Conservation (phyloP, 2,329 filamentous ascomycete species). For the Tolypocladium cylindrosporum region DNA sequence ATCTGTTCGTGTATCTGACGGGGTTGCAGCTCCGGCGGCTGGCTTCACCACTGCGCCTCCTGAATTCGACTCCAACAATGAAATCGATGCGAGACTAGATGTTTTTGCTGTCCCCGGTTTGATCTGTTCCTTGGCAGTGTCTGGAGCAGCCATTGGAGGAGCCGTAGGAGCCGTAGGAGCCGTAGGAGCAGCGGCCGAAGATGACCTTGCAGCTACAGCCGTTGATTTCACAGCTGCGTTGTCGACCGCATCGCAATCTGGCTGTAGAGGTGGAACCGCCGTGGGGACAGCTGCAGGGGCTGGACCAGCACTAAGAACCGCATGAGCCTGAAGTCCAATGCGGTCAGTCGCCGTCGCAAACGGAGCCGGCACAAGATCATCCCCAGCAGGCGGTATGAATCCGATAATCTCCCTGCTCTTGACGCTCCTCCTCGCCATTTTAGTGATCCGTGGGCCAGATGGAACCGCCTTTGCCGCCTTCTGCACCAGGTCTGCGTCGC, state of each 20-base stretch:
- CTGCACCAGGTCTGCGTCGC: neutral
- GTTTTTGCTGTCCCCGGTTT: neutral
- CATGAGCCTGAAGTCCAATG: slow-evolving; percentile 1
- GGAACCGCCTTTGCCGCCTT: neutral
- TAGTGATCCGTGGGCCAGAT: slow-evolving; percentile 25
- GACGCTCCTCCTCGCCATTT: slow-evolving; percentile 30
- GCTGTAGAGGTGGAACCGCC: neutral
- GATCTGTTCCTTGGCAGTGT: neutral
- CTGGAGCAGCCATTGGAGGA: neutral
- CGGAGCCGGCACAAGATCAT: slow-evolving; percentile 6
- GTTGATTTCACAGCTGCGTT: neutral
- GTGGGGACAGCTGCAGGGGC: neutral
- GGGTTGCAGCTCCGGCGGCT: neutral
- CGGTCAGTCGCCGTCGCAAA: slow-evolving; percentile 7
- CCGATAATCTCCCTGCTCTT: slow-evolving; percentile 39
- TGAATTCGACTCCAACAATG: neutral
- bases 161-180: too few relatives aligned
- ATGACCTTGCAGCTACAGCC: neutral
- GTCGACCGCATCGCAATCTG: neutral
- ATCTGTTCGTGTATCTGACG: neutral
- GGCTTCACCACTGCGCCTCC: neutral
- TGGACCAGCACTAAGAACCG: neutral
- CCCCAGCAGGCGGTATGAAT: slow-evolving; percentile 15
- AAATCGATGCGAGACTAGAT: neutral
- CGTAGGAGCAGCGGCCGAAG: neutral